Evolutionary conservation across 83 land plant species (phyloP), one percentile per base, ranked within the genome.

Genomic region (Larix sibirica): DNA sequence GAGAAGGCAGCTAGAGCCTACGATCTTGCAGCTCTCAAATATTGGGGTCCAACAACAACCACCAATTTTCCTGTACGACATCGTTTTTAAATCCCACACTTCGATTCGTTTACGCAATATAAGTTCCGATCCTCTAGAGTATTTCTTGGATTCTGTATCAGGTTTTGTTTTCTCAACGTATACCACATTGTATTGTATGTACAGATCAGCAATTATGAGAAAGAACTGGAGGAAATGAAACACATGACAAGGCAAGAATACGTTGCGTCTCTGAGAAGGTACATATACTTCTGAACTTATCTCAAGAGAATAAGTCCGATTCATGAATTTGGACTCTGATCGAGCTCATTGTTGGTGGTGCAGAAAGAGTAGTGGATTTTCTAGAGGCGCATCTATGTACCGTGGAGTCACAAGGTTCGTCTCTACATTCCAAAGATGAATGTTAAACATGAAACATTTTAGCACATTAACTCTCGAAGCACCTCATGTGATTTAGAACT

Each of bases 181-280:
- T n/a, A 1, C 13, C 54, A 73, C 40, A 54, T 18, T 44, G 16
- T 1, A 73, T 62, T 6, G 21, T 5, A 24, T 33, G 33, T 81
- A 13, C 89, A 97, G 99, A 90, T 94, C 33, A 90, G 92, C 64
- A 88, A 89, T 62, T 97, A 97, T 82, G 99, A 97, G 79, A 91
- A 96, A 74, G 99, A 97, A 87, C 74, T 97, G 64, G 99, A 97
- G 83, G 98, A 95, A 79, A 97, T 97, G 99, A 97, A 97, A 85
- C 91, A 92, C 87, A 97, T 97, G 99, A 91, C 99, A 0, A 86
- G 99, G 80, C 99, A 97, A 83, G 99, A 97, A 68, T 97, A 86
- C 86, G 92, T 97, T 83, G 99, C 99, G 8, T 95, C 99, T 44
- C 90, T 97, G 40, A 79, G 99, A 85, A 97, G 99, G 99, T 97